Percentiles rank a stretch among this genome's conserved stretches.
Conservation (phyloP, 768 basidiomycete species). For the Pleurotus giganteus region DNA sequence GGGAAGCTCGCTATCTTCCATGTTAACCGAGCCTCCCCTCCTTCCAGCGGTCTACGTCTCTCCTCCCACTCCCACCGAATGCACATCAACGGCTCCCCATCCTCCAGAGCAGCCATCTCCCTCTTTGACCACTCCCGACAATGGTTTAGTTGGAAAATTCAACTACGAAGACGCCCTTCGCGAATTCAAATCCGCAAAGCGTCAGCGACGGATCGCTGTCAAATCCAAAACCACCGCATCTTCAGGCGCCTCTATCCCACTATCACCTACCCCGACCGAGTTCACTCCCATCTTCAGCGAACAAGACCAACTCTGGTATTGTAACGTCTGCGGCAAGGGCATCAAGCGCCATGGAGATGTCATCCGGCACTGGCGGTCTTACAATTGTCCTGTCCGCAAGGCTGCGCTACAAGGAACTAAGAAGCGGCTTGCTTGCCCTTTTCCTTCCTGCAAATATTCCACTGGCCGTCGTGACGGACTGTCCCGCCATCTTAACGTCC, state of each 20-base stretch:
- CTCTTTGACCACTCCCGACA: not conserved
- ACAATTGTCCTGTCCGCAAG: constrained; percentile 6
- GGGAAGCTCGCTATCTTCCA: not conserved
- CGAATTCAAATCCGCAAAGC: constrained; percentile 5
- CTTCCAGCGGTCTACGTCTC: not conserved
- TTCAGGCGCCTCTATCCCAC: constrained; percentile 3
- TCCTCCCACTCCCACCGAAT: not conserved
- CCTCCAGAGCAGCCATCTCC: not conserved
- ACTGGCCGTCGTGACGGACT: constrained; percentile 6
- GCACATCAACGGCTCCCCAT: not conserved
- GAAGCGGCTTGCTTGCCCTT: constrained; percentile 5
- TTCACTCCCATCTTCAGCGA: constrained; percentile 1
- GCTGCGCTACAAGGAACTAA: not conserved
- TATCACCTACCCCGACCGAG: not conserved
- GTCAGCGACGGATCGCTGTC: not conserved
- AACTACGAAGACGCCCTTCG: constrained; percentile 6
- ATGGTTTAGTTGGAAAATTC: not conserved
- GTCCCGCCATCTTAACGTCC: constrained; percentile 6
- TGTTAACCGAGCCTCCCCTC: not conserved
- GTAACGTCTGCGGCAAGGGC: constrained; percentile 8
- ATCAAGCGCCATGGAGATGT: constrained; percentile 8
- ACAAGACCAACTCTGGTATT: constrained; percentile 3
- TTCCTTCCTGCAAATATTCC: constrained; percentile 7
- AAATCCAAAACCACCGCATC: constrained; percentile 6
- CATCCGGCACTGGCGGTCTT: constrained; percentile 8